Evolutionary conservation across 495 filamentous ascomycete genomes (phyloP).

Genomic region (Echria macrotheca): DNA sequence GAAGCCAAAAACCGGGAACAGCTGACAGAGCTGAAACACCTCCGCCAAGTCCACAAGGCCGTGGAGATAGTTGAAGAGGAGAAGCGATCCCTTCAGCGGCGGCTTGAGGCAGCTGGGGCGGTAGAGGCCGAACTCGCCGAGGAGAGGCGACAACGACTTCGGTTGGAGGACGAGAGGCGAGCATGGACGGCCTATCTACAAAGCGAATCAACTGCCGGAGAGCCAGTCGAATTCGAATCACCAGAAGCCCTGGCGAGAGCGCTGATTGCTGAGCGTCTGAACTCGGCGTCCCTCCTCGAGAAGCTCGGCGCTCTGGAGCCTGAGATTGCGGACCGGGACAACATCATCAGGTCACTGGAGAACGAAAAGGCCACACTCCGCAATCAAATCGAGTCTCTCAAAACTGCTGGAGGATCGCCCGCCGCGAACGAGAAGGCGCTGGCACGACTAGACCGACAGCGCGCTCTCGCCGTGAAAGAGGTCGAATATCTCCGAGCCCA

Average conservation of each 20-base stretch:
- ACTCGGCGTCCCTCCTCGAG: constrained; percentile 70
- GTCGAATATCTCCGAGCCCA: constrained; percentile 91
- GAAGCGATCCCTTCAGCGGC: constrained; percentile 76
- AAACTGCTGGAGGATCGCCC: constrained; percentile 35
- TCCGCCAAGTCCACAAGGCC: constrained; percentile 72
- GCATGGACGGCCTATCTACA: constrained; percentile 87
- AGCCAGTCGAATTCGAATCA: constrained; percentile 69
- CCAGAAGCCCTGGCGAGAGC: constrained; percentile 85
- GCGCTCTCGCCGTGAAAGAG: constrained; percentile 79
- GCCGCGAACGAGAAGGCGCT: constrained; percentile 58
- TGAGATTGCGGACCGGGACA: constrained; percentile 74
- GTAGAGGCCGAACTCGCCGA: constrained; percentile 72
- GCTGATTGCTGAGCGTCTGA: constrained; percentile 73
- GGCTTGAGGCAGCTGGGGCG: constrained; percentile 67
- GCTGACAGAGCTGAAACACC: constrained; percentile 67
- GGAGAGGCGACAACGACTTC: constrained; percentile 71
- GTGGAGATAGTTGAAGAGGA: constrained; percentile 95
- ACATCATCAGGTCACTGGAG: constrained; percentile 66
- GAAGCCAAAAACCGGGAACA: constrained; percentile 79
- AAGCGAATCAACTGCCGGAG: constrained; percentile 50
- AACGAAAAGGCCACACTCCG: constrained; percentile 56
- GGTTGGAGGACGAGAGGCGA: constrained; percentile 79
- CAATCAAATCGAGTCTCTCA: constrained; percentile 66
- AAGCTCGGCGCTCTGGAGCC: constrained; percentile 71
- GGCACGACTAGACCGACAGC: constrained; percentile 71